Evolutionary conservation across 2,329 filamentous ascomycete genomes (phyloP).

Genomic region (Pseudogymnoascus sp.): DNA sequence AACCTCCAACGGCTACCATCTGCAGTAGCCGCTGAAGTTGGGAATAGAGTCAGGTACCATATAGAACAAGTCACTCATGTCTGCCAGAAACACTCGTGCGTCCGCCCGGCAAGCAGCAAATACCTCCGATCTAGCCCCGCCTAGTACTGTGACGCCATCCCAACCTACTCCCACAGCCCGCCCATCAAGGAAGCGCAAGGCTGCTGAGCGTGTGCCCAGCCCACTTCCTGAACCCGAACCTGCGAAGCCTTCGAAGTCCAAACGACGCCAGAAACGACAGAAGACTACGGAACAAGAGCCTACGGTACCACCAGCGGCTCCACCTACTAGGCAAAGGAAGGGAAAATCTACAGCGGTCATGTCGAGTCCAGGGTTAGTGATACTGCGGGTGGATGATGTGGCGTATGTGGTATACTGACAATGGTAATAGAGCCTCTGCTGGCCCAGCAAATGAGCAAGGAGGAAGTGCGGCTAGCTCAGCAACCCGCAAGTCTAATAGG

Average conservation of each 20-base stretch:
- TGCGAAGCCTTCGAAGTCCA: slow-evolving; percentile 32
- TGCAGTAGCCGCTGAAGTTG: slow-evolving; percentile 13
- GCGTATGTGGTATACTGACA: slow-evolving; percentile 20
- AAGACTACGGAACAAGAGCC: slow-evolving; percentile 47
- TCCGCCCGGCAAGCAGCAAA: slow-evolving; percentile 80
- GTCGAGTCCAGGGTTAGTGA: slow-evolving; percentile 61
- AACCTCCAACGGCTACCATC: neutral
- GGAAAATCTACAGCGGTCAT: slow-evolving; percentile 56
- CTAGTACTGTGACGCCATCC: slow-evolving; percentile 33
- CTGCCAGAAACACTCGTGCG: slow-evolving; percentile 91
- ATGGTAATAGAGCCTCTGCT: slow-evolving; percentile 46
- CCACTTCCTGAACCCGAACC: slow-evolving; percentile 32
- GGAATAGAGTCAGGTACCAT: slow-evolving; percentile 13
- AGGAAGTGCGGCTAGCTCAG: slow-evolving; percentile 49
- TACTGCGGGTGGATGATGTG: slow-evolving; percentile 12
- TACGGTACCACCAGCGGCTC: slow-evolving; percentile 30
- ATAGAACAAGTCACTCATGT: slow-evolving; percentile 61
- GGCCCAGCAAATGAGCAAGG: slow-evolving; percentile 52
- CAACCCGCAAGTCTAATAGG: slow-evolving; percentile 64
- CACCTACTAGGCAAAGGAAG: slow-evolving; percentile 45
- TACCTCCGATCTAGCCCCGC: slow-evolving; percentile 30
- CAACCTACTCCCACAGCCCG: slow-evolving; percentile 34
- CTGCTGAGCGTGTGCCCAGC: slow-evolving; percentile 43
- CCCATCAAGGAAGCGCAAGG: slow-evolving; percentile 68
- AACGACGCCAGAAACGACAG: slow-evolving; percentile 61